Base-by-base conservation (phyloP, 23 red algal species). In the Gracilaria gracilis region DNA sequence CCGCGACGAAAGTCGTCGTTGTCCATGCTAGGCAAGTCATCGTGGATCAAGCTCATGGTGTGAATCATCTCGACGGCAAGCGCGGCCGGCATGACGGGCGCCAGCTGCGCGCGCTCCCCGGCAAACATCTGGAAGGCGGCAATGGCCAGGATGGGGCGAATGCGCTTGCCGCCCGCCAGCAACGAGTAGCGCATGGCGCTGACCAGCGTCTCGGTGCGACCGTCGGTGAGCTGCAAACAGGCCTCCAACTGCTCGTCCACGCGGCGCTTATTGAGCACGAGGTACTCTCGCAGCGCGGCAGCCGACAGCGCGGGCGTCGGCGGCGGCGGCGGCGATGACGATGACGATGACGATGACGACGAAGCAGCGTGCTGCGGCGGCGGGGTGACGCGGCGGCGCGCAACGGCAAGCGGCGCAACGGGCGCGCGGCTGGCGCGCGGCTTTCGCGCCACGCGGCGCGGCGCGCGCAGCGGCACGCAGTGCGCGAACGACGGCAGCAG, bases 21-120 rank as follows among this genome's bases (percentile, higher is more conserved):
- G 70, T 99, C 97, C 97, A 99, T 99, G 21, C 91, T 78, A 8
- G 97, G 97, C 57, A 99, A 76, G 74, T 99, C 97, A 62, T 99
- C 97, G 76, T 99, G 97, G 39, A 99, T 96, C 29, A 99, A 86
- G 49, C 88, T 93, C 97, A 99, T 99, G 81, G 94, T 96, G 73
- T 99, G 97, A 67, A 99, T 95, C 97, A 99, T 99, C 64, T 99
- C 97, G 11, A 96, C 84, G 21, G 97, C 97, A 17, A 96, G 71
- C 34, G 97, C 97, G 27, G 97, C 84, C 11, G 97, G 97, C 83
- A 96, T 95, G 39, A 95, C 97, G 9, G 82, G 61, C 9, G 49
- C 75, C 31, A 85, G 54, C 13, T 75, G 61, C 1, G 66, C 80
- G 42, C 31, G 39, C 38, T 58, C 32, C 6, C 91, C 94, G 20